Percentiles rank a stretch among this genome's conserved stretches.
phyloP scores from a whole-genome alignment of 495 filamentous ascomycete genomes.

The Penicillium taxi region DNA sequence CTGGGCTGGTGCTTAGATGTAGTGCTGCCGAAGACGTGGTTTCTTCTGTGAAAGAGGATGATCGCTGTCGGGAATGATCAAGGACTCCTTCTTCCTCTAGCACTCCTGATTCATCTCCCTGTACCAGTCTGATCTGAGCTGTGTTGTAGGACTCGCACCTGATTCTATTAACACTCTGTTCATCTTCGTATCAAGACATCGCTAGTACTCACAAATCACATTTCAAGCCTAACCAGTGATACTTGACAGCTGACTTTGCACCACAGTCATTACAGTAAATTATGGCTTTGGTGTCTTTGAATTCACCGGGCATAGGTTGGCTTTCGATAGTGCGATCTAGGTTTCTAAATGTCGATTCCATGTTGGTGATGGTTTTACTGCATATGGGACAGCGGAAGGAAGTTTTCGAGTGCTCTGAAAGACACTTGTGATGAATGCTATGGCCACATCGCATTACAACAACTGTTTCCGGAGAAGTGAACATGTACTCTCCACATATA shows the following conservation, averaged over 20 bases:
- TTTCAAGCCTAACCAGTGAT: constrained; percentile 92
- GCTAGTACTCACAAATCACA: constrained; percentile 63
- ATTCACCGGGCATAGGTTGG: constrained; percentile 87
- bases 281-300: constrained; percentile 67
- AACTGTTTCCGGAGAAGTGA: constrained; percentile 80
- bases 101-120: constrained; percentile 27
- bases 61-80: constrained; percentile 17
- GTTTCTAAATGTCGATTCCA: constrained; percentile 91
- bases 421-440: constrained; percentile 85
- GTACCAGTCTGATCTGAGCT: constrained; percentile 56
- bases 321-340: constrained; percentile 74
- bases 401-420: constrained; percentile 70
- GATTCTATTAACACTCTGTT: constrained; percentile 15
- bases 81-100: constrained; percentile 18
- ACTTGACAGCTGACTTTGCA: constrained; percentile 72
- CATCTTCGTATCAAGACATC: neutral
- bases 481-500: constrained; percentile 98
- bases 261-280: constrained; percentile 93
- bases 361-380: constrained; percentile 86
- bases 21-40: constrained; percentile 20
- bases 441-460: constrained; percentile 96
- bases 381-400: constrained; percentile 95
- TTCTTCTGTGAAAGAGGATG: constrained; percentile 22
- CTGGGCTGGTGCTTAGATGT: constrained; percentile 27
- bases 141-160: constrained; percentile 81